Percentiles rank a stretch among this genome's conserved stretches.
Evolutionary conservation across 495 filamentous ascomycete genomes (phyloP).

Genomic region (Bacidia gigantensis): DNA sequence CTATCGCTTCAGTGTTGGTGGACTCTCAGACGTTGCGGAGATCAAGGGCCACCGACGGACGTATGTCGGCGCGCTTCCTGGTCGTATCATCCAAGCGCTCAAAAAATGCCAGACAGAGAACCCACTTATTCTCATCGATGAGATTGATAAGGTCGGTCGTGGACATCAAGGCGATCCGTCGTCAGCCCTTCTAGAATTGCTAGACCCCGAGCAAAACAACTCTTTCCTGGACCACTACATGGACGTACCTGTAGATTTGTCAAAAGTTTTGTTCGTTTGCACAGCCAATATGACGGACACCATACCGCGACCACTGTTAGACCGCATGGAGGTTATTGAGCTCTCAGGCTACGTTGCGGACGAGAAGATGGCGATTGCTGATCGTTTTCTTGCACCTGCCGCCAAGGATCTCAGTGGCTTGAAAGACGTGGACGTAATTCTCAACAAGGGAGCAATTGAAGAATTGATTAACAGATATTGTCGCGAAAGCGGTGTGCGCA

Average conservation of each 20-base stretch:
- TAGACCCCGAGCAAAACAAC: conserved; percentile 95
- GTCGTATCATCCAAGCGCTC: conserved; percentile 91
- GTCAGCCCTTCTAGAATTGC: conserved; percentile 82
- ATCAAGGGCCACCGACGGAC: conserved; percentile 97
- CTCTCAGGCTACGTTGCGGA: conserved; percentile 95
- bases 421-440: conserved; percentile 76
- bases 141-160: conserved; percentile 93
- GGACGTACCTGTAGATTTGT: conserved; percentile 95
- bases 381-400: conserved; percentile 79
- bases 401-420: conserved; percentile 84
- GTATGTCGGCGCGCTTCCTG: conserved; percentile 91
- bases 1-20: conserved; percentile 95
- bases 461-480: conserved; percentile 98
- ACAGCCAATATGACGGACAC: conserved; percentile 99
- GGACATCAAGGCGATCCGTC: conserved; percentile 95
- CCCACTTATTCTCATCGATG: conserved; percentile 90
- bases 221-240: conserved; percentile 98
- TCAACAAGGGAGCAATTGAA: conserved; percentile 72
- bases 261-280: conserved; percentile 97
- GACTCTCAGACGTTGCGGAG: conserved; percentile 95
- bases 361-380: conserved; percentile 98
- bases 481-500: conserved; percentile 90
- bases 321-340: conserved; percentile 97
- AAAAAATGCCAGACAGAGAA: conserved; percentile 99
- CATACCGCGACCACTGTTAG: conserved; percentile 84